Percentiles rank a stretch among this genome's conserved stretches.
These are phyloP conservation scores for Symbiodinium natans DNA, from an alignment of 73 alveolate species.

Conservation along the genomic window DNA sequence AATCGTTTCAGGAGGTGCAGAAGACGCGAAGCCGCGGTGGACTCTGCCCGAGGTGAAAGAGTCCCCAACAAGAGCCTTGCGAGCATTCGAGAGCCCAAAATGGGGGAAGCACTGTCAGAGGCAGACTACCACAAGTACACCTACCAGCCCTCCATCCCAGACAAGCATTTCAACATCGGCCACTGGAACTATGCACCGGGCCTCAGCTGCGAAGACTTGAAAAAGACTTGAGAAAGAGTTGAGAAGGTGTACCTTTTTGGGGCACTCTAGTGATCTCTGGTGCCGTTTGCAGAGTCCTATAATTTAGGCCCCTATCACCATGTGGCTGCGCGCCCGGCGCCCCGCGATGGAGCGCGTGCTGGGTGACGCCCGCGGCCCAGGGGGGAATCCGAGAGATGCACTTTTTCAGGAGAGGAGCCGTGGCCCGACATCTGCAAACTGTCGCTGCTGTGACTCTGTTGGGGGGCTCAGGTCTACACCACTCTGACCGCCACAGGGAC, in stretches of 20 bases:
- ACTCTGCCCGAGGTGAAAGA: conserved; percentile 64
- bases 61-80: too few relatives aligned
- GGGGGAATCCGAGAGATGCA: not conserved
- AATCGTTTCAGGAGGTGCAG: conserved; percentile 51
- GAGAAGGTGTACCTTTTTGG: too few relatives aligned
- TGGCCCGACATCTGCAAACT: not conserved
- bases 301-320: conserved; percentile 84
- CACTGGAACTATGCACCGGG: conserved; percentile 70
- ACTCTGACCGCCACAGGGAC: conserved; percentile 63
- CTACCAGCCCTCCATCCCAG: conserved; percentile 93
- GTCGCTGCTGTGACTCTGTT: not conserved
- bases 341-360: conserved; percentile 91
- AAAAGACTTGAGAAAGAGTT: not conserved
- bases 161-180: conserved; percentile 94
- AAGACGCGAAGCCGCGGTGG: conserved; percentile 92
- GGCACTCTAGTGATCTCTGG: too few relatives aligned
- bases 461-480: conserved; percentile 62
- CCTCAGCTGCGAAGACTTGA: conserved; percentile 4
- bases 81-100: too few relatives aligned
- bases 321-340: conserved; percentile 94
- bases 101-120: conserved; percentile 10
- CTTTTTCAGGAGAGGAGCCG: not conserved
- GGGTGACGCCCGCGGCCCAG: conserved; percentile 38
- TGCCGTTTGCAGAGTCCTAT: too few relatives aligned
- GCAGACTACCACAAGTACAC: conserved; percentile 92